phyloP scores from a whole-genome alignment of 257 asterid species.

The Sherardia arvensis region DNA sequence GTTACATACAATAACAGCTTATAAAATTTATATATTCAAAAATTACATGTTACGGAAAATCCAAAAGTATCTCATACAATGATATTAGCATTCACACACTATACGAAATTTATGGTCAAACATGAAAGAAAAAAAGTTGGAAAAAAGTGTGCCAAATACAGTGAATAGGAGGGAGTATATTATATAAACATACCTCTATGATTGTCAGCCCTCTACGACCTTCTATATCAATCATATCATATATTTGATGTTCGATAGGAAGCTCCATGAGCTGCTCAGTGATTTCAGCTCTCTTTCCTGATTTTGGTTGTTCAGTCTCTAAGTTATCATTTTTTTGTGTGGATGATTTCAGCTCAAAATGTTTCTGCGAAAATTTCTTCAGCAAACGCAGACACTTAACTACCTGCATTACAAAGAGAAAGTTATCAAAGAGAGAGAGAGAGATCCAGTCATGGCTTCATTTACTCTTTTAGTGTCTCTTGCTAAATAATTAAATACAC shows the following conservation, averaged over 20 bases:
- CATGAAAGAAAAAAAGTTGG: too few relatives aligned
- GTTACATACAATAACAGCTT: too few relatives aligned
- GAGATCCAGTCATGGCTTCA: neutral
- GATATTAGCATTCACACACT: too few relatives aligned
- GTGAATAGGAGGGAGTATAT: too few relatives aligned
- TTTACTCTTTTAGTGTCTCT: slow-evolving; percentile 1
- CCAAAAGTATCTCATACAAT: too few relatives aligned
- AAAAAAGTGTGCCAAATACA: too few relatives aligned
- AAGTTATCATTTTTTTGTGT: slow-evolving; percentile 32
- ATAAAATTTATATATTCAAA: too few relatives aligned
- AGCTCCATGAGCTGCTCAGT: slow-evolving; percentile 82
- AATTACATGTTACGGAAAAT: too few relatives aligned
- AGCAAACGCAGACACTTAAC: slow-evolving; percentile 71
- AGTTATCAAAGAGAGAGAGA: neutral
- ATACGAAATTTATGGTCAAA: too few relatives aligned
- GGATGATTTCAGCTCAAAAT: slow-evolving; percentile 49
- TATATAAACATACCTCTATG: slow-evolving; percentile 47
- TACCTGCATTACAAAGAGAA: slow-evolving; percentile 29
- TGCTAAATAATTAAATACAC: neutral
- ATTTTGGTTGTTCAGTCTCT: slow-evolving; percentile 38
- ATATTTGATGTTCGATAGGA: slow-evolving; percentile 73
- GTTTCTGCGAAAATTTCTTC: slow-evolving; percentile 62
- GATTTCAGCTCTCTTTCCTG: slow-evolving; percentile 54
- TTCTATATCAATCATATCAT: slow-evolving; percentile 79
- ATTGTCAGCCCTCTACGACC: slow-evolving; percentile 72